phyloP scores from a whole-genome alignment of 768 basidiomycete species.

The Tricholoma matsutake region DNA sequence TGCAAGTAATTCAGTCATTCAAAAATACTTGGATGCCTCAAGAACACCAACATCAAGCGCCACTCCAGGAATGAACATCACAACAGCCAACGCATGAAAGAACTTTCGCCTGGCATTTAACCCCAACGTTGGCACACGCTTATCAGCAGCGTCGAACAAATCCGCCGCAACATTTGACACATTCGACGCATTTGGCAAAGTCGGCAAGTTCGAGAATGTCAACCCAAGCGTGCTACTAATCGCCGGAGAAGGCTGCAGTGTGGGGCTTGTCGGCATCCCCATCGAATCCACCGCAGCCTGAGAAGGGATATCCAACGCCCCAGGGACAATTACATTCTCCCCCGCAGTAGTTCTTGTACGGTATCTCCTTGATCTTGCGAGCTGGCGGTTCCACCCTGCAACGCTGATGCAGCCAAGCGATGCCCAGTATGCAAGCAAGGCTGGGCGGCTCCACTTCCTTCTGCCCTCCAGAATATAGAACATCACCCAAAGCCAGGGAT shows the following conservation, averaged over 20 bases:
- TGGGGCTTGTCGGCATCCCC: constrained; percentile 4
- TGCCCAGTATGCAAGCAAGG: constrained; percentile 84
- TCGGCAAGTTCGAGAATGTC: constrained; percentile 47
- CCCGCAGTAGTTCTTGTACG: constrained; percentile 44
- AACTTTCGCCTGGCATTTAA: constrained; percentile 94
- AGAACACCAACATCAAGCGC: constrained; percentile 75
- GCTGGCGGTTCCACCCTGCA: constrained; percentile 91
- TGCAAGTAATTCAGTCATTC: constrained; percentile 11
- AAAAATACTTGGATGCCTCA: constrained; percentile 6
- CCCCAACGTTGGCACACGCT: constrained; percentile 83
- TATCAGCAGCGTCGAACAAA: constrained; percentile 82
- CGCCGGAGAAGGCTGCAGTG: constrained; percentile 8
- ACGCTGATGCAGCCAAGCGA: constrained; percentile 78
- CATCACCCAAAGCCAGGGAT: constrained; percentile 87
- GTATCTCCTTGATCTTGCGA: constrained; percentile 73
- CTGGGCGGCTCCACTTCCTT: constrained; percentile 75
- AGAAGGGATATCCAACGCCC: constrained; percentile 17
- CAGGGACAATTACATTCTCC: constrained; percentile 32
- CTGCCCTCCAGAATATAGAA: constrained; percentile 76
- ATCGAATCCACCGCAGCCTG: constrained; percentile 1
- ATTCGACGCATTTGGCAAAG: constrained; percentile 45
- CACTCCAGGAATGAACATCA: constrained; percentile 96
- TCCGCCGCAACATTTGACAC: constrained; percentile 59
- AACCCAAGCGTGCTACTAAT: constrained; percentile 31
- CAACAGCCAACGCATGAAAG: constrained; percentile 93